Conservation (phyloP, 306 rosid species). For the Prunus kanzakura region DNA sequence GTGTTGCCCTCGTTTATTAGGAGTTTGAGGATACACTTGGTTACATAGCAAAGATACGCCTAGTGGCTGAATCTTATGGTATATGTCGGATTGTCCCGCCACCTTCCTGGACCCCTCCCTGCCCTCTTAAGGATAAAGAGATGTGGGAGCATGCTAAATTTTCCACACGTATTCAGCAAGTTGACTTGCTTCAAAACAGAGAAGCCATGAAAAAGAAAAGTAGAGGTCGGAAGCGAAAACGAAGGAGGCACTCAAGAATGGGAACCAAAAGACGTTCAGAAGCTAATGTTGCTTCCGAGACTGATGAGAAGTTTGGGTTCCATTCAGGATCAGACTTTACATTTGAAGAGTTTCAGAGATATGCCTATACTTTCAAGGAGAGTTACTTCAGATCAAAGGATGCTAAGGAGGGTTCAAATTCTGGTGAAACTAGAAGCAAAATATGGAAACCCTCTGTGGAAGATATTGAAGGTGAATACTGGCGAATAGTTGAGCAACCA, state of each 20-base stretch:
- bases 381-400: slow-evolving; percentile 64
- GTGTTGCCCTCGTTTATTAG: slow-evolving; percentile 24
- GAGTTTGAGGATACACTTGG: slow-evolving; percentile 83
- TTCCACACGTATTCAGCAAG: slow-evolving; percentile 82
- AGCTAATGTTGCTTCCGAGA: slow-evolving; percentile 48
- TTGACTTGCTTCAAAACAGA: slow-evolving; percentile 95
- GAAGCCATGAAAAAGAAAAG: slow-evolving; percentile 90
- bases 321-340: slow-evolving; percentile 79
- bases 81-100: slow-evolving; percentile 99
- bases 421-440: slow-evolving; percentile 25
- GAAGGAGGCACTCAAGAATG: slow-evolving; percentile 54
- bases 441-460: slow-evolving; percentile 61
- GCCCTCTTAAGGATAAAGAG: slow-evolving; percentile 79
- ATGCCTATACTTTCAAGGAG: slow-evolving; percentile 59
- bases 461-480: slow-evolving; percentile 95
- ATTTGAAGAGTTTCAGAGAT: slow-evolving; percentile 56
- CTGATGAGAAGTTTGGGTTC: slow-evolving; percentile 82
- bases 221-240: slow-evolving; percentile 75
- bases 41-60: slow-evolving; percentile 81
- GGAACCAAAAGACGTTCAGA: slow-evolving; percentile 56
- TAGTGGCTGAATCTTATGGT: slow-evolving; percentile 73
- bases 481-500: slow-evolving; percentile 88
- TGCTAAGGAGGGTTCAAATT: slow-evolving; percentile 26
- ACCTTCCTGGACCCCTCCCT: slow-evolving; percentile 77
- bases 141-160: slow-evolving; percentile 73